These are phyloP conservation scores for Gastrolobium villosum DNA, from an alignment of 306 rosid species.

Conservation along the genomic window DNA sequence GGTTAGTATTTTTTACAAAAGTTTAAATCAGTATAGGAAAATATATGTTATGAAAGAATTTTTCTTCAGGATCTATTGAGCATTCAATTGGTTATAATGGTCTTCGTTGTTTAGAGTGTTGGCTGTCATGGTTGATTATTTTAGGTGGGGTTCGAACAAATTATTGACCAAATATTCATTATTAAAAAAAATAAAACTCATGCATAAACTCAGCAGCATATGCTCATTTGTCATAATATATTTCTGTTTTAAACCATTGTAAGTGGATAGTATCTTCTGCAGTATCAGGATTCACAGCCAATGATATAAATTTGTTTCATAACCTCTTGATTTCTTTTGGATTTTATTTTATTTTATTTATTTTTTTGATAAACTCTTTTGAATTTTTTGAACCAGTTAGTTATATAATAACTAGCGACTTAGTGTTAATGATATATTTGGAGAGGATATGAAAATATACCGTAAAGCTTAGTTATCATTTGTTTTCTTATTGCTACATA, in stretches of 20 bases:
- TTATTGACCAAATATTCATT: neutral
- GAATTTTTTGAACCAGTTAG: neutral
- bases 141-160: neutral
- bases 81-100: conserved; percentile 14
- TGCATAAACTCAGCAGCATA: neutral
- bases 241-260: neutral
- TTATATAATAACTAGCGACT: neutral
- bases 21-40: conserved; percentile 16
- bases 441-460: neutral
- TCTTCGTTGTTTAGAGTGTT: conserved; percentile 29
- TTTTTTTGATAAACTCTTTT: too few relatives aligned
- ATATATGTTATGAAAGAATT: conserved; percentile 3
- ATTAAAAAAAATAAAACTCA: neutral
- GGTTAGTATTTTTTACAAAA: conserved; percentile 58
- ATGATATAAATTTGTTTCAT: neutral
- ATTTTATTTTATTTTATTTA: too few relatives aligned
- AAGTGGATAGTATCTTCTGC: too few relatives aligned
- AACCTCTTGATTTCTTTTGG: neutral
- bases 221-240: neutral
- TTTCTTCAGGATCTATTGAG: conserved; percentile 30
- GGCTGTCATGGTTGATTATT: neutral
- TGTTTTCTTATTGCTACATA: too few relatives aligned
- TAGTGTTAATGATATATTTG: neutral
- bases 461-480: too few relatives aligned
- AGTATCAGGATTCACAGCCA: neutral